Evolutionary conservation across 768 basidiomycete species (phyloP).

Genomic region (Galerina marginata): DNA sequence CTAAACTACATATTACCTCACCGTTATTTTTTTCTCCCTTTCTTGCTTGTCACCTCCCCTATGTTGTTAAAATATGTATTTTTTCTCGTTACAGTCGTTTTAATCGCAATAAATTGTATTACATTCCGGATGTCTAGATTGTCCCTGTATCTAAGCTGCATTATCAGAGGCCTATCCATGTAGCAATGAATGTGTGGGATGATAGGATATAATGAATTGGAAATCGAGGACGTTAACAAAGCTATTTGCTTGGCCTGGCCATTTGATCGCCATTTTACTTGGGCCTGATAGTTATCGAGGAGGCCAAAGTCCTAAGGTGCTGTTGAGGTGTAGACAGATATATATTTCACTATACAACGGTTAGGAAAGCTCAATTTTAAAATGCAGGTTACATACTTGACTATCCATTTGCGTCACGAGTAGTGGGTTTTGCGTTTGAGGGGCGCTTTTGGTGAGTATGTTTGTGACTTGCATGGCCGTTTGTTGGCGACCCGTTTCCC

Average conservation of each 20-base stretch:
- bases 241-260: conserved; percentile 18
- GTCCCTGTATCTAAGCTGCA: conserved; percentile 7
- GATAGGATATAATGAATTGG: neutral
- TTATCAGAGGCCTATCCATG: neutral
- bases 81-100: conserved; percentile 20
- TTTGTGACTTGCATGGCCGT: conserved; percentile 11
- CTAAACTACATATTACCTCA: conserved; percentile 7
- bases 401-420: conserved; percentile 22
- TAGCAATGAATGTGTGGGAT: neutral
- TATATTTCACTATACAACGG: neutral
- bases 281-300: neutral
- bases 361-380: neutral
- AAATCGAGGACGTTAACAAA: neutral
- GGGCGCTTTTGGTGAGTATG: conserved; percentile 8
- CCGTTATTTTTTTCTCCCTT: conserved; percentile 26
- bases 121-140: conserved; percentile 15
- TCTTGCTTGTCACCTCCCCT: conserved; percentile 30
- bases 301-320: neutral
- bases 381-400: neutral
- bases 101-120: conserved; percentile 29
- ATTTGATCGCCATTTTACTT: conserved; percentile 8
- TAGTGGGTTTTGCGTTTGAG: conserved; percentile 9
- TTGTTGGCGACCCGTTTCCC: conserved; percentile 15
- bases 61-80: conserved; percentile 29
- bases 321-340: neutral